Base-by-base conservation (phyloP, 306 rosid genomes). In the Casuarina equisetifolia region DNA sequence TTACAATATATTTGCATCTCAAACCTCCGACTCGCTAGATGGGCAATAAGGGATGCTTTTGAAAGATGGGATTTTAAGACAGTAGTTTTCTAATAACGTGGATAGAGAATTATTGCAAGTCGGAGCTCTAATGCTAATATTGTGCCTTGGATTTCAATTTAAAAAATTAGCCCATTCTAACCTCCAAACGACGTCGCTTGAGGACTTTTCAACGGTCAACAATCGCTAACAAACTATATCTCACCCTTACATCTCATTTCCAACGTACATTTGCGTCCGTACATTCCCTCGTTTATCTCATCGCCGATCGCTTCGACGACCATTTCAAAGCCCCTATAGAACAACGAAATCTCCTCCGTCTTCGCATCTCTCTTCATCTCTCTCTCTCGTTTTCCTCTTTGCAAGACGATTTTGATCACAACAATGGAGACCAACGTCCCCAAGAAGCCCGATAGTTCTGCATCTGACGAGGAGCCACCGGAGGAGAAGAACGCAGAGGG, bases 341-440 rank as follows among this genome's bases (percentile, higher is more conserved):
- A 49, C 46, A 43, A 8, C 25, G 54, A n/a, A 70, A 61, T 82
- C 79, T 82, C 89, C 85, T 54, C 5, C 50, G 79, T 57, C 39
- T 17, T 81, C 70, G 84, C 83, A 74, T 67, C 77, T 66, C 51
- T 81, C 58, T 77, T 78, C 73, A 42, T 69, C 84, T 70, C 73
- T 52, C 36, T 82, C 44, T 43, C 17, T 69, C 51, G 7, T 48
- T 46, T 48, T 48, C 51, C 51, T 48, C 10, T 48, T 48, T 13
- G 13, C 2, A 48, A 9, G 11, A 48, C 3, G 51, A 46, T 69
- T 79, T 85, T 42, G 46, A 76, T 48, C 64, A 2, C 46, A 75
- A 82, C 52, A 67, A 85, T 90, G 90, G 93, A 86, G 85, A 74
- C 17, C n/a, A 79, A 82, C 72, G 78, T 70, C 49, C 71, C 48